Base-by-base conservation (phyloP, 352 stramenopile species). In the Globisporangium apiculatum region DNA sequence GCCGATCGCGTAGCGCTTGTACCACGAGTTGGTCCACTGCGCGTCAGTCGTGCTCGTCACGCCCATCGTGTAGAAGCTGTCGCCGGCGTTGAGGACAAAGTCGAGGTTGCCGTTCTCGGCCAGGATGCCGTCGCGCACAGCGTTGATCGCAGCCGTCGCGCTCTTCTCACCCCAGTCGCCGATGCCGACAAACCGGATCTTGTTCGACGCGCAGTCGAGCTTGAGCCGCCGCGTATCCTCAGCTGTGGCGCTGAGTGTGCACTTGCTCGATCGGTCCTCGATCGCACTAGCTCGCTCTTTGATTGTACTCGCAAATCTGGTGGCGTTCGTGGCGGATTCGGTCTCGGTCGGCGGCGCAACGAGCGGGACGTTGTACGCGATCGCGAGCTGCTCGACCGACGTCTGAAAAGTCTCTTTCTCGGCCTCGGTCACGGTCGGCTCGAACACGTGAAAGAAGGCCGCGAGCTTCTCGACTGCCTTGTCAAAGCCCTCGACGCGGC, bases 51-150 rank as follows among this genome's bases (percentile, higher is more conserved):
- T 62, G 54, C 55, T 65, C 37, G 37, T 18, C 36, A 76, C 68
- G 48, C 71, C 71, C 24, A 68, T 71, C 45, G 65, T 55, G 64
- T 77, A 75, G 37, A 79, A 79, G 62, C 75, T 79, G 69, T 79
- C 69, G 36, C 71, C 68, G 11, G 65, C 55, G 0, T 64, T 55
- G n/a, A 76, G 53, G 55, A 79, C 61, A 47, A 75, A 79, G 63
- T 72, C 67, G 58, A 62, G 66, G 24, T 61, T 54, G 47, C 53
- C 53, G 0, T 53, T 66, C 54, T 66, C 62, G 40, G 71, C 62
- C 41, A 68, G 51, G 31, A 76, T 48, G 8, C 65, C 68, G 49
- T 76, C 68, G 41, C 65, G 68, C 36, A 76, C 68, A 12, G 62
- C 68, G 10, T 69, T 53, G 37, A 76, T 60, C 46, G 63, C 64